Percentiles rank a stretch among this genome's conserved stretches.
Conservation (phyloP, 257 asterid species). For the Euphrasia confusa region DNA sequence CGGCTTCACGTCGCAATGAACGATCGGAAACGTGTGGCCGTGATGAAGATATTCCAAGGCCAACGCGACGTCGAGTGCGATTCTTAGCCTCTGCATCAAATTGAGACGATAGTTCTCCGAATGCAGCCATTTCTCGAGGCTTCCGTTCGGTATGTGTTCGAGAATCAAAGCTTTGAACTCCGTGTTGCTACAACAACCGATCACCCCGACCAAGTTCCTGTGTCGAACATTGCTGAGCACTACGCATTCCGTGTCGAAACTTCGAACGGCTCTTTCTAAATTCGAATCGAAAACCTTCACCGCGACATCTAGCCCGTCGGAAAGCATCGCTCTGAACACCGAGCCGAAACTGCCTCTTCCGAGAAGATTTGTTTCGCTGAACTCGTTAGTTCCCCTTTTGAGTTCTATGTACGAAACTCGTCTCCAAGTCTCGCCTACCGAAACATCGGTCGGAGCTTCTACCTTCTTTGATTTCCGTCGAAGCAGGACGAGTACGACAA, state of each 20-base stretch:
- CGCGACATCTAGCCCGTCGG: neutral
- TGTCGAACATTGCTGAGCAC: neutral
- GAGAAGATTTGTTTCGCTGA: slow-evolving; percentile 26
- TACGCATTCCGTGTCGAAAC: neutral
- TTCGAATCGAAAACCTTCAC: neutral
- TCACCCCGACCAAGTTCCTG: too few species aligned
- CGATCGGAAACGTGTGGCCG: too few species aligned
- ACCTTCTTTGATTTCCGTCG: neutral
- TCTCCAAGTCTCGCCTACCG: slow-evolving; percentile 17
- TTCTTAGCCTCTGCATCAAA: too few species aligned
- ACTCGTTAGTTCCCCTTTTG: slow-evolving; percentile 21
- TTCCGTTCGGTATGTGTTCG: too few species aligned
- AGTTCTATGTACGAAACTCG: slow-evolving; percentile 29
- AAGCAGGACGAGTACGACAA: slow-evolving; percentile 5
- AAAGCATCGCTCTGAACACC: neutral
- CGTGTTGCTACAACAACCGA: too few species aligned
- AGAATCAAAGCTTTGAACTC: too few species aligned
- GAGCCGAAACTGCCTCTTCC: slow-evolving; percentile 35
- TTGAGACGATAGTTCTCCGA: too few species aligned
- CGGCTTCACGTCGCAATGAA: too few species aligned
- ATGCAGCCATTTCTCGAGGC: too few species aligned
- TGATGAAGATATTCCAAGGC: too few species aligned
- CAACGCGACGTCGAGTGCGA: too few species aligned
- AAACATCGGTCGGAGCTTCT: neutral
- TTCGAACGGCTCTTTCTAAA: neutral